Evolutionary conservation across 345 rosid genomes (phyloP), one percentile per base, ranked within the genome.

Genomic region (Lepidium africanum): DNA sequence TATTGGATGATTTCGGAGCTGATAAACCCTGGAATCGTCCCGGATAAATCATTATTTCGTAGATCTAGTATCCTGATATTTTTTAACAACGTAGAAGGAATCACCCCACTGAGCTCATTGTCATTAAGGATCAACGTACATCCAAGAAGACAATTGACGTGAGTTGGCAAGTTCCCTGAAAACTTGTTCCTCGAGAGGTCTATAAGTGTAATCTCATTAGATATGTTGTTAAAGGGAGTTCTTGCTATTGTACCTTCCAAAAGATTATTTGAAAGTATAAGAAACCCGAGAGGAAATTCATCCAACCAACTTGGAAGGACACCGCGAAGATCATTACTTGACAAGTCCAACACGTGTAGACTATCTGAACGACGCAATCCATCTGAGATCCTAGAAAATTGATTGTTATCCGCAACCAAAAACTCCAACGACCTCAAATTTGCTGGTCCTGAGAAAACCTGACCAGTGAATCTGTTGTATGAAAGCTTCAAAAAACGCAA

Each of bases 121-220:
- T 37, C 30, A 3, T 57, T 7, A 1, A 69, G 46, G 9, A 9
- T 27, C 33, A 55, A 8, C 19, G 12, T 0, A 15, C 3, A 4
- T 48, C 10, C 3, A 6, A 3, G 0, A 19, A 4, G 1, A 12
- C 52, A 19, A n/a, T 2, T 57, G 12, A 46, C 32, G 10, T 19
- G 14, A 0, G 10, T 0, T 19, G 73, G 65, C 21, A 70, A 63
- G 6, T 7, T 46, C 7, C 76, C 76, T 11, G 65, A 65, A 3
- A 72, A 16, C 7, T 43, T 56, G 59, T 72, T 72, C 3, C 11
- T 10, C 17, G 76, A 72, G 21, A 65, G 66, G 52, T 72, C 76
- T 25, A 72, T 1, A 10, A 64, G 2, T 16, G 3, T 10, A 9
- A 72, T 1, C 39, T 0, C 2, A n/a, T n/a, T n/a, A 3, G 16